Conservation (phyloP, 2,329 filamentous ascomycete species). For the Beauveria sp. region DNA sequence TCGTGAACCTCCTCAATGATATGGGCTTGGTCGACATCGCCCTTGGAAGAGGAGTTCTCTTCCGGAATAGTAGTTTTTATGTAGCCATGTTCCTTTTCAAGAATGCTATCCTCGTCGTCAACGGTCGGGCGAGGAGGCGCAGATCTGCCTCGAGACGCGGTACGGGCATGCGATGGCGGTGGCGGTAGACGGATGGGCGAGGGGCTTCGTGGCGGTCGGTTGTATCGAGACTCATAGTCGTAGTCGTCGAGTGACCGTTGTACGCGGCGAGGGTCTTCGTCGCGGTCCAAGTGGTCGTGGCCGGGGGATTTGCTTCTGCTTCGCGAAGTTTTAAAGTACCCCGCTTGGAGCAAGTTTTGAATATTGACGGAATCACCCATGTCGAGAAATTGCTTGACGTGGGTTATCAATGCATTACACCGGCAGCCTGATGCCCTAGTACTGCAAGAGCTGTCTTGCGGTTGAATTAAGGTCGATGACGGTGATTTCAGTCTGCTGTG, state of each 20-base stretch:
- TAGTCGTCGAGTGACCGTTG: neutral
- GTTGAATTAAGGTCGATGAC: neutral
- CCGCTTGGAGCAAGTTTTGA: conserved; percentile 39
- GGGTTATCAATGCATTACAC: conserved; percentile 9
- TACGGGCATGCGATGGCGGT: neutral
- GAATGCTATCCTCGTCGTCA: conserved; percentile 59
- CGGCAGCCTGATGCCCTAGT: neutral
- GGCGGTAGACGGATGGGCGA: conserved; percentile 7
- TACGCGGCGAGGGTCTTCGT: neutral
- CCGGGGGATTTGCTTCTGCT: conserved; percentile 13
- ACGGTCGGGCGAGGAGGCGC: conserved; percentile 55
- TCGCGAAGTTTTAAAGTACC: conserved; percentile 43
- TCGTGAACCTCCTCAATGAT: conserved; percentile 57
- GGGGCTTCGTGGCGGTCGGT: neutral
- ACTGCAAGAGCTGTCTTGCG: neutral
- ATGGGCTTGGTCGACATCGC: conserved; percentile 60
- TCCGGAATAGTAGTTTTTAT: conserved; percentile 22
- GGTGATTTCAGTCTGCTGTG: neutral
- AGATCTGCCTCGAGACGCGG: neutral
- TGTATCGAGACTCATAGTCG: neutral
- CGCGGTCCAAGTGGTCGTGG: neutral
- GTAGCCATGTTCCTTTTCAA: conserved; percentile 52
- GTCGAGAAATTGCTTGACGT: conserved; percentile 16
- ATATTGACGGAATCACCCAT: conserved; percentile 39
- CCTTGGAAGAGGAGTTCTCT: conserved; percentile 53